A percentile compares a stretch with the other conserved stretches of the same genome.
Conservation (phyloP, 805 yeast species). For the Metschnikowia vanudenii region DNA sequence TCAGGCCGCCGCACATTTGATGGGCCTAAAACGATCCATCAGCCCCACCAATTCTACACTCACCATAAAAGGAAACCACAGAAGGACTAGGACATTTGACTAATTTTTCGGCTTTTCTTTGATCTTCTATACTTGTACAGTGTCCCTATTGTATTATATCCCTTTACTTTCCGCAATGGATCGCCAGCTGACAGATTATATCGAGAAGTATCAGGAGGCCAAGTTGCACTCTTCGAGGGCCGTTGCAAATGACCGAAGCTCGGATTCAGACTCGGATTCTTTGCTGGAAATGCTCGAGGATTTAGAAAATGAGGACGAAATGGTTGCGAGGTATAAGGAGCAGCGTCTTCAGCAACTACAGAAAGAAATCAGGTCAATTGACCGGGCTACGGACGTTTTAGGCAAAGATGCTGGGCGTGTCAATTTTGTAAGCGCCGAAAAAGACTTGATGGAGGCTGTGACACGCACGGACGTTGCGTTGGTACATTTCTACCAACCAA, state of each 20-base stretch:
- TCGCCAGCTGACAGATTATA: conserved; percentile 28
- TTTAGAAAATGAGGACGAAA: conserved; percentile 48
- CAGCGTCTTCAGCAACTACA: conserved; percentile 58
- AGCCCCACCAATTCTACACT: no score
- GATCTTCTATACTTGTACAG: no score
- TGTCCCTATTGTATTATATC: no score
- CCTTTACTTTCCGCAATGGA: conserved; percentile 26
- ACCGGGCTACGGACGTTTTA: conserved; percentile 23
- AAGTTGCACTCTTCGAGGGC: conserved; percentile 20
- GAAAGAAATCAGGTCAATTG: conserved; percentile 38
- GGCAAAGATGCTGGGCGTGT: conserved; percentile 35
- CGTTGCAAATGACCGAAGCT: conserved; percentile 15
- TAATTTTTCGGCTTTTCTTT: no score
- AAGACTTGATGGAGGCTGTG: conserved; percentile 53
- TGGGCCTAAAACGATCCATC: no score
- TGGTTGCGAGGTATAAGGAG: conserved; percentile 56
- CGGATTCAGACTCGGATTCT: conserved; percentile 32
- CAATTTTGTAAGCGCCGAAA: conserved; percentile 47
- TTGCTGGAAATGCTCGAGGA: conserved; percentile 42
- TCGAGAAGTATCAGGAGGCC: conserved; percentile 48
- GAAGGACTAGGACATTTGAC: no score
- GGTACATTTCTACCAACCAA: conserved; percentile 63
- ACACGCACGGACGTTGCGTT: conserved; percentile 36
- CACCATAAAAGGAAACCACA: no score
- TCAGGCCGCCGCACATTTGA: no score